Evolutionary conservation across 1,139 yeast species (phyloP).

Genomic region (Pichia inconspicua): DNA sequence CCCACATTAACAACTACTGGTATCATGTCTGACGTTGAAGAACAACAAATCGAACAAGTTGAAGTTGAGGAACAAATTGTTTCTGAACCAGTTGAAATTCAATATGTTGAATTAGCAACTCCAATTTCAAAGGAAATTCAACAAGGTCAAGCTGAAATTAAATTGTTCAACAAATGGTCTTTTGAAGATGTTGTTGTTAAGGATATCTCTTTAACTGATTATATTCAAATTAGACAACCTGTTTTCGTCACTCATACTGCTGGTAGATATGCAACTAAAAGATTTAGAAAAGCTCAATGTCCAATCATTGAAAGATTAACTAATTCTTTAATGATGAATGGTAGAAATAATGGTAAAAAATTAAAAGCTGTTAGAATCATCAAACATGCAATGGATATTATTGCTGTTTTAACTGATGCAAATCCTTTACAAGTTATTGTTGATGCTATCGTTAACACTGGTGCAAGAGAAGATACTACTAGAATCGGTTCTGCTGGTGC

Average conservation of each 20-base stretch:
- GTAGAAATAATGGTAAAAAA: slow-evolving; percentile 99
- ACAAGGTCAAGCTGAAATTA: slow-evolving; percentile 93
- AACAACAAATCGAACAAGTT: slow-evolving; percentile 12
- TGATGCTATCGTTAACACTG: slow-evolving; percentile 99
- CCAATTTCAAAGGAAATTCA: slow-evolving; percentile 95
- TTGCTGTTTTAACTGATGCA: slow-evolving; percentile 94
- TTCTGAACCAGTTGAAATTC: slow-evolving; percentile 33
- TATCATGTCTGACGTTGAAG: slow-evolving; percentile 30
- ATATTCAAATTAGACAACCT: slow-evolving; percentile 96
- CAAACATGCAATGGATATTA: slow-evolving; percentile 98
- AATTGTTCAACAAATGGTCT: slow-evolving; percentile 99
- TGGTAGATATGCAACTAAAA: slow-evolving; percentile 98
- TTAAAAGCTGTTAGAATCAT: slow-evolving; percentile 99
- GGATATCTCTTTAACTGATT: slow-evolving; percentile 97
- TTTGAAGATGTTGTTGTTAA: slow-evolving; percentile 95
- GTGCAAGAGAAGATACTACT: slow-evolving; percentile 99
- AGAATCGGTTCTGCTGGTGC: slow-evolving; percentile 99
- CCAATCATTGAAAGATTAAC: slow-evolving; percentile 99
- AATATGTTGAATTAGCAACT: slow-evolving; percentile 83
- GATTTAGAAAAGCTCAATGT: slow-evolving; percentile 99
- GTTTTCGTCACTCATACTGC: slow-evolving; percentile 99
- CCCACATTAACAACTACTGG: neutral
- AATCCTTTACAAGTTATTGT: slow-evolving; percentile 99
- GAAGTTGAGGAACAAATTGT: slow-evolving; percentile 21
- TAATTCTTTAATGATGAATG: slow-evolving; percentile 99